These are phyloP conservation scores for Zygotorulaspora florentina DNA, from an alignment of 805 yeast species.

Conservation along the genomic window DNA sequence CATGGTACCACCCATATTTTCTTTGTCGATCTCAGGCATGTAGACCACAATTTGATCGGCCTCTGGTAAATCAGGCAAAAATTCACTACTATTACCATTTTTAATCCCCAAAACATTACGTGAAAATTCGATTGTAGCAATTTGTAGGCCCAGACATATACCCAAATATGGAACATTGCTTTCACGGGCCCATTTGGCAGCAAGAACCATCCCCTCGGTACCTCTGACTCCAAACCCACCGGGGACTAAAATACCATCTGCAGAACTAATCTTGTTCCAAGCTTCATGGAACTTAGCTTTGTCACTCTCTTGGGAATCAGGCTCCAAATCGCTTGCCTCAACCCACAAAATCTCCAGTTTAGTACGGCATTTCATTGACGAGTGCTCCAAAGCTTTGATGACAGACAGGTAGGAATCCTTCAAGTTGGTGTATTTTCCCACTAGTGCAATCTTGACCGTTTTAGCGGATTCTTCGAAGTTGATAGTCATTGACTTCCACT, in stretches of 20 bases:
- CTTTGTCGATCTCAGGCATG: conserved; percentile 98
- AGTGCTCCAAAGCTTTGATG: conserved; percentile 91
- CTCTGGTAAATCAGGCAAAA: conserved; percentile 58
- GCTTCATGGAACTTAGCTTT: conserved; percentile 87
- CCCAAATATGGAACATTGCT: conserved; percentile 92
- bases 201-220: conserved; percentile 95
- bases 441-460: conserved; percentile 89
- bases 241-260: conserved; percentile 96
- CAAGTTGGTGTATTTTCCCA: conserved; percentile 94
- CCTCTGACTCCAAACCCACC: conserved; percentile 99
- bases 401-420: conserved; percentile 95
- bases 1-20: conserved; percentile 98
- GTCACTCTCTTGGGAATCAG: conserved; percentile 54
- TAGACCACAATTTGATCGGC: conserved; percentile 73
- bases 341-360: conserved; percentile 91
- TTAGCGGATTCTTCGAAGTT: conserved; percentile 80
- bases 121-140: conserved; percentile 91
- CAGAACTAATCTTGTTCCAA: conserved; percentile 88
- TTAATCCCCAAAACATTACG: conserved; percentile 69
- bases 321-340: conserved; percentile 87
- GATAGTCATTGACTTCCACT: conserved; percentile 78
- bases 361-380: conserved; percentile 85
- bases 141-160: conserved; percentile 94
- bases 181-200: conserved; percentile 98
- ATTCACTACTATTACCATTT: conserved; percentile 78